phyloP scores from a whole-genome alignment of 2,329 filamentous ascomycete species.

The Fusarium sp. region DNA sequence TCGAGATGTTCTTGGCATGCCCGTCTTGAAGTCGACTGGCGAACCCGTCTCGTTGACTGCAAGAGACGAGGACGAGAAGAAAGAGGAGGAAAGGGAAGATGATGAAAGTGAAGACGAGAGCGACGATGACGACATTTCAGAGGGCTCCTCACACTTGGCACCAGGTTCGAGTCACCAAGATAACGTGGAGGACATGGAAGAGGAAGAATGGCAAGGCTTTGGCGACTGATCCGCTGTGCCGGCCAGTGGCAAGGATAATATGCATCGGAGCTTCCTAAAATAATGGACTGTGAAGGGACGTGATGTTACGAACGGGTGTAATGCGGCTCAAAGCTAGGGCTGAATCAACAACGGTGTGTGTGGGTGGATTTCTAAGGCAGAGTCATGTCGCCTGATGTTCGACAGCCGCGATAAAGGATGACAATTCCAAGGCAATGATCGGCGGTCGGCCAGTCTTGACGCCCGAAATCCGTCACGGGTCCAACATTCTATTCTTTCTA shows the following conservation, averaged over 20 bases:
- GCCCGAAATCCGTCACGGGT: conserved; percentile 27
- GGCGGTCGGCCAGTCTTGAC: conserved; percentile 11
- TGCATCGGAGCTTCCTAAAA: not conserved
- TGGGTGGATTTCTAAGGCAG: conserved; percentile 1
- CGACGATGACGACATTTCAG: conserved; percentile 10
- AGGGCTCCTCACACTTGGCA: conserved; percentile 13
- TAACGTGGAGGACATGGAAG: conserved; percentile 32
- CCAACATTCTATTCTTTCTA: not conserved
- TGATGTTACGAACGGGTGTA: not conserved
- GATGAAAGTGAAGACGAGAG: conserved; percentile 15
- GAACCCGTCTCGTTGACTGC: conserved; percentile 43
- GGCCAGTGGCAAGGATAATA: conserved; percentile 6
- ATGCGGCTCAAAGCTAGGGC: not conserved
- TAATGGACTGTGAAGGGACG: not conserved
- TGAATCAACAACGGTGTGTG: not conserved
- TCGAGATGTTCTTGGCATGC: conserved; percentile 55
- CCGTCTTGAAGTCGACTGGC: conserved; percentile 52
- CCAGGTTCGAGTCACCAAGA: conserved; percentile 27
- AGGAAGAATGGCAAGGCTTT: conserved; percentile 44
- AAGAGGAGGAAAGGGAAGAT: conserved; percentile 32
- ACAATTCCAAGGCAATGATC: conserved; percentile 4
- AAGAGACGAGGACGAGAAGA: conserved; percentile 41
- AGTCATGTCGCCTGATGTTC: conserved; percentile 20
- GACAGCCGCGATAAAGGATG: conserved; percentile 4
- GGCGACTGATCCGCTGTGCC: conserved; percentile 34